Percentiles rank a stretch among this genome's conserved stretches.
Conservation (phyloP, 768 basidiomycete species). For the Tylopilus plumbeoviolaceoides region DNA sequence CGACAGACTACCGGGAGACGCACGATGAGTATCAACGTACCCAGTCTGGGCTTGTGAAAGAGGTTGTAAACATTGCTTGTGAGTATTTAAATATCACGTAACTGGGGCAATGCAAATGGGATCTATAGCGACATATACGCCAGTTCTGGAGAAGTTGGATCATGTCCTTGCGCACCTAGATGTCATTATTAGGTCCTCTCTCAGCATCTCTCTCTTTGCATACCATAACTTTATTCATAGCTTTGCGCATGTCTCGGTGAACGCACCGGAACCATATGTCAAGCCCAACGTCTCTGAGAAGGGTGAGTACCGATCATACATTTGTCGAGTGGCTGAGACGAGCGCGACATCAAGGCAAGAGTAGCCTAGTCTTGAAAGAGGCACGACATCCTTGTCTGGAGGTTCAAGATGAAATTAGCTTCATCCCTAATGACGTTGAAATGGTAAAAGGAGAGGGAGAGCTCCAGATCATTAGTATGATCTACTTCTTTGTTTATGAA, state of each 20-base stretch:
- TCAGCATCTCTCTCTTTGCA: background rate
- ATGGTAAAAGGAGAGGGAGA: constrained; percentile 93
- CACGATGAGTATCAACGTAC: constrained; percentile 67
- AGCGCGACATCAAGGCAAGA: constrained; percentile 50
- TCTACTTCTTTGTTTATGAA: background rate
- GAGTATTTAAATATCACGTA: constrained; percentile 21
- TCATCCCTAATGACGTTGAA: constrained; percentile 94
- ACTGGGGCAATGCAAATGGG: background rate
- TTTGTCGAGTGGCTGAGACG: background rate
- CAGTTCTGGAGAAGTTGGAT: constrained; percentile 82
- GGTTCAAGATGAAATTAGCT: constrained; percentile 91
- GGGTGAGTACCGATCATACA: constrained; percentile 41
- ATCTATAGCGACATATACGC: constrained; percentile 80
- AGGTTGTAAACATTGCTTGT: constrained; percentile 92
- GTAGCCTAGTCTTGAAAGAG: constrained; percentile 74
- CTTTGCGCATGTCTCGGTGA: constrained; percentile 87
- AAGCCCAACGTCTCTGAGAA: constrained; percentile 78
- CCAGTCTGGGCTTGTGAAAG: constrained; percentile 82
- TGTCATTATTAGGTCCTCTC: constrained; percentile 77
- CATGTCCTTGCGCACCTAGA: constrained; percentile 85
- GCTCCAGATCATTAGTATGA: constrained; percentile 89
- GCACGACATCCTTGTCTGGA: constrained; percentile 96
- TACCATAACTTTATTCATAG: constrained; percentile 37
- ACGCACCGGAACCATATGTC: constrained; percentile 83
- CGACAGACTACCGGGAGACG: constrained; percentile 67